Evolutionary conservation across 441 rosid genomes (phyloP).

Genomic region (Viola pubescens): DNA sequence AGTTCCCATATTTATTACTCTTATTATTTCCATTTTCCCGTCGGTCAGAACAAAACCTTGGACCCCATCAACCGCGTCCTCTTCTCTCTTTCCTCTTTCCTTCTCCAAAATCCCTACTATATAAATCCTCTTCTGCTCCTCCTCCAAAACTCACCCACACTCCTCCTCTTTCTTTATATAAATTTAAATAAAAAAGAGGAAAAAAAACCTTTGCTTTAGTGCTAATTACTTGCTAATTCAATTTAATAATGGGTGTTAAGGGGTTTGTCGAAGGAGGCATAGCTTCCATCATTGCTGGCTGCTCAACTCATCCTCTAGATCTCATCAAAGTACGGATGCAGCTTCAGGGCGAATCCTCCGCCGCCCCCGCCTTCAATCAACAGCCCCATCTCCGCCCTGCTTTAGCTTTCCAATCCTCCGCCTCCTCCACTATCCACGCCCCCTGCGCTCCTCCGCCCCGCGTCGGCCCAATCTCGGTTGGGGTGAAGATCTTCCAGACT

Average conservation of each 20-base stretch:
- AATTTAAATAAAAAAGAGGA: too few species aligned
- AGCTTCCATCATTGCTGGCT: constrained; percentile 78
- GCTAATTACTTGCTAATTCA: neutral
- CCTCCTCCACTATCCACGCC: constrained; percentile 21
- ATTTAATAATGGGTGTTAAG: constrained; percentile 45
- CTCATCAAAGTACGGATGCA: constrained; percentile 85
- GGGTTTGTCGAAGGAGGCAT: constrained; percentile 77
- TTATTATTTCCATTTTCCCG: too few species aligned
- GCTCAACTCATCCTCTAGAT: constrained; percentile 80
- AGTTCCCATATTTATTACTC: too few species aligned
- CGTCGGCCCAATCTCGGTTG: constrained; percentile 52
- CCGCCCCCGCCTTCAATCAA: constrained; percentile 15
- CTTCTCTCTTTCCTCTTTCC: too few species aligned
- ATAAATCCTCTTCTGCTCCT: too few species aligned
- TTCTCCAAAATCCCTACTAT: too few species aligned
- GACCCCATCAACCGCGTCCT: too few species aligned
- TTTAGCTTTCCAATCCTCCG: constrained; percentile 37
- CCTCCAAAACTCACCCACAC: too few species aligned
- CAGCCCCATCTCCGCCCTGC: constrained; percentile 43
- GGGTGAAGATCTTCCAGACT: constrained; percentile 39
- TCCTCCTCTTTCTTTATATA: too few species aligned
- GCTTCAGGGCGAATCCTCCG: constrained; percentile 61
- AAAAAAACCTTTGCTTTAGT: too few species aligned
- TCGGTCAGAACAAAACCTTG: too few species aligned
- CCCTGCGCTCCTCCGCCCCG: constrained; percentile 28